A percentile compares a stretch with the other conserved stretches of the same genome.
Conservation (phyloP, 75 land plant species). For the Selaginella tamariscina region DNA sequence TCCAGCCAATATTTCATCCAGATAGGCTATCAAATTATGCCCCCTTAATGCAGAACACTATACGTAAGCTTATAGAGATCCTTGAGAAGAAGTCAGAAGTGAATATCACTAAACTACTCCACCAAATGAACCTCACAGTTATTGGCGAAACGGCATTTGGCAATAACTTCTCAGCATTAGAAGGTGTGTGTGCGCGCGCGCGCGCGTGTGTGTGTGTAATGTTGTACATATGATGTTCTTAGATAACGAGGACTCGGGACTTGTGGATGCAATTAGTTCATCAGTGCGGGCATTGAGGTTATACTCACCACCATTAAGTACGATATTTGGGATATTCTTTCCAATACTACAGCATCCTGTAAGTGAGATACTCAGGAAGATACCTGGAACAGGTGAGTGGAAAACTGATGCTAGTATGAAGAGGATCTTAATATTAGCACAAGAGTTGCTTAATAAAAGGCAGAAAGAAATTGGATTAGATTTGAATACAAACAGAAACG, state of each 20-base stretch:
- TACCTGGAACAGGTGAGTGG: slow-evolving; percentile 52
- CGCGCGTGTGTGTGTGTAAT: neutral
- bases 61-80: slow-evolving; percentile 23
- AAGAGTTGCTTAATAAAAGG: slow-evolving; percentile 40
- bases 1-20: slow-evolving; percentile 49
- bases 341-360: slow-evolving; percentile 55
- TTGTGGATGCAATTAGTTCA: slow-evolving; percentile 46
- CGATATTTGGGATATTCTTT: slow-evolving; percentile 43
- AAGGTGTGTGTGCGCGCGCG: neutral
- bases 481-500: slow-evolving; percentile 25
- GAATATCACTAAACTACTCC: slow-evolving; percentile 45
- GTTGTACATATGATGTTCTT: neutral
- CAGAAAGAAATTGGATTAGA: slow-evolving; percentile 15
- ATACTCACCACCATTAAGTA: slow-evolving; percentile 53
- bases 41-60: slow-evolving; percentile 43
- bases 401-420: slow-evolving; percentile 31
- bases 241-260: slow-evolving; percentile 30
- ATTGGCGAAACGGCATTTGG: slow-evolving; percentile 74
- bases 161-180: slow-evolving; percentile 40
- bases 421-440: too few species aligned
- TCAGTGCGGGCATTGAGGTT: slow-evolving; percentile 49
- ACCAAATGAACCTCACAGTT: slow-evolving; percentile 46
- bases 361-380: slow-evolving; percentile 32
- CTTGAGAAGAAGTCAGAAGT: slow-evolving; percentile 27
- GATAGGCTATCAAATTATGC: slow-evolving; percentile 33